Evolutionary conservation across 2,329 filamentous ascomycete species (phyloP).

Genomic region (Paramyrothecium sp.): DNA sequence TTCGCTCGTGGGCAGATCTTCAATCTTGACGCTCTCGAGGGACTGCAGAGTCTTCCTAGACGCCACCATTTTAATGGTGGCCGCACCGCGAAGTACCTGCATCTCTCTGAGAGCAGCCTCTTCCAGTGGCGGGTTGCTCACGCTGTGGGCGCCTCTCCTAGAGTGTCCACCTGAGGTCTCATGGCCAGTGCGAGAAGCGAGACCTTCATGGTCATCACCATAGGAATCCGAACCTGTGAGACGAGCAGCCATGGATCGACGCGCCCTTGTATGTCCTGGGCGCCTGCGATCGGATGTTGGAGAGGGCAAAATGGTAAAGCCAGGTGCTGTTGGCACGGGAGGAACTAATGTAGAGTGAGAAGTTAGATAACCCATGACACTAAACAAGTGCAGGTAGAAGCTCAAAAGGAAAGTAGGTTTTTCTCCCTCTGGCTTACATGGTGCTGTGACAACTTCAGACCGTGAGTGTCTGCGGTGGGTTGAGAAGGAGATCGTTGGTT

Average conservation of each 20-base stretch:
- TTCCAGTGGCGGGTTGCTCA: slow-evolving; percentile 14
- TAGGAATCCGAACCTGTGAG: slow-evolving; percentile 17
- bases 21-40: slow-evolving; percentile 44
- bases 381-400: too few species aligned
- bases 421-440: background rate
- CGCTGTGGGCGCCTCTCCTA: slow-evolving; percentile 4
- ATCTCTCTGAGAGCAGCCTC: slow-evolving; percentile 36
- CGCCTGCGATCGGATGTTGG: slow-evolving; percentile 21
- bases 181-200: background rate
- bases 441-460: background rate
- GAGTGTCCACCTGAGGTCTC: background rate
- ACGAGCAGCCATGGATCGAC: slow-evolving; percentile 21
- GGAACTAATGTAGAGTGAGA: background rate
- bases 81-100: slow-evolving; percentile 45
- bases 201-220: slow-evolving; percentile 17
- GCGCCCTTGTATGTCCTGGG: slow-evolving; percentile 20
- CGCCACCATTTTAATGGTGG: slow-evolving; percentile 43
- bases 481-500: background rate
- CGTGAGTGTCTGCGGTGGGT: background rate
- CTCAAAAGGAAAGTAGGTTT: background rate
- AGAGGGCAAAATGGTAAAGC: slow-evolving; percentile 6
- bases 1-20: slow-evolving; percentile 43
- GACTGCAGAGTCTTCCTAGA: slow-evolving; percentile 45
- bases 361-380: background rate
- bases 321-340: background rate